Evolutionary conservation across 371 early-diverging fungal species (phyloP), one percentile per base, ranked within the genome.

Genomic region (Syncephalastrum contaminatum): DNA sequence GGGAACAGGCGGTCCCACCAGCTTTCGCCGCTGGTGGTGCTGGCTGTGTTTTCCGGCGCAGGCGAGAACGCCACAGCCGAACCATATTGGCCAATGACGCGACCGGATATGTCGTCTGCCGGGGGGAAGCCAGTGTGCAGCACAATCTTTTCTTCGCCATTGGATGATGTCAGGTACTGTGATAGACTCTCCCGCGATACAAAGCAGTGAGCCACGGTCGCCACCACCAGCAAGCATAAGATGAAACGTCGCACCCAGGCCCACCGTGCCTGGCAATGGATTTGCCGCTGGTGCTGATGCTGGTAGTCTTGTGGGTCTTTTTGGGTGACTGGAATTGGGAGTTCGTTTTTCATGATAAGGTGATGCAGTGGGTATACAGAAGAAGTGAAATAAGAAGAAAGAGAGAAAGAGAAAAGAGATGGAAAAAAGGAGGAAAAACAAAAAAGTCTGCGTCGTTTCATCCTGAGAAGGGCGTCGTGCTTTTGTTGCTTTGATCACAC

Each of bases 1-100:
- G 63, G 68, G 22, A 73, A 70, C 6, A 65, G 18, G 5, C 74
- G 58, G 47, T 73, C 74, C 74, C 74, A 73, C 74, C 74, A 73
- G 30, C 70, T 60, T 58, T 73, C 73, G 21, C 51, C 41, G 39
- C 6, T 36, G 8, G n/a, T 15, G 24, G 25, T 1, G 3, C 12
- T 24, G 4, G 40, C 21, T 39, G 51, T 30, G 19, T 22, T 54
- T 18, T 3, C 40, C 8, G n/a, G 24, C 42, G 24, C 52, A 18
- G 71, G 70, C 7, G 66, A 63, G 51, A 73, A 73, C 5, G 74
- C 70, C 18, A 63, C 56, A 3, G 68, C 74, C 39, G 70, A 70
- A 27, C 66, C 57, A 27, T 59, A 55, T 1, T 60, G 51, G 16
- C 50, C 27, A 24, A 73, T 56, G 15, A 48, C 4, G 12, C 58